Base-by-base conservation (phyloP, 768 basidiomycete species). In the Pisolithus tinctorius region DNA sequence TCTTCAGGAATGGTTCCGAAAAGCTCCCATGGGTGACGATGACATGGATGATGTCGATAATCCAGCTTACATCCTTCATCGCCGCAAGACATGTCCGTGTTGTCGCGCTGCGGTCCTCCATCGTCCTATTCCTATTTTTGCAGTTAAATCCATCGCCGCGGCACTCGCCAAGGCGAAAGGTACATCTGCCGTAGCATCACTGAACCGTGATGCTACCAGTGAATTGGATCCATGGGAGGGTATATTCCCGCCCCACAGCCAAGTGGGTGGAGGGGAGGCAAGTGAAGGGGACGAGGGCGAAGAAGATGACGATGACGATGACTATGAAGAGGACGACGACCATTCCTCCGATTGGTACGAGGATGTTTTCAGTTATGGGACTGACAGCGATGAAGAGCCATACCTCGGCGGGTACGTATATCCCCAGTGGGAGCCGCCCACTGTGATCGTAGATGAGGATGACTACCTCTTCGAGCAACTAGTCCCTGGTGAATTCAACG, bases 1-100 rank as follows among this genome's bases (percentile, higher is more conserved):
- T 58, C 77, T 89, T 8, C 83, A 86, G 64, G 80, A 83, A 57
- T 89, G 87, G 87, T 89, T 89, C 68, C 77, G 80, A 52, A 76
- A 79, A 47, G 84, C 85, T 3, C 85, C 86, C 3, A 67, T 71
- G 0, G 53, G 61, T 16, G 74, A 74, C 26, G 71, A 73, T 36
- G 75, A 75, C 16, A 77, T 76, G 72, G 52, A 66, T 48, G 67
- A 74, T 42, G 71, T 73, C 40, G 63, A 63, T 31, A 66, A 69
- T 40, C 65, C 71, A 8, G 64, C 69, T 41, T 78, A 79, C 55
- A 65, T 84, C 26, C 61, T 86, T 27, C 71, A 71, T 53, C 79
- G 86, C 25, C 71, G 75, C 23, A 89, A 89, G 63, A 79, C 82
- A 1, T 89, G 87, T 58, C 87, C 87, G 1, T 81, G 79, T 51